These are phyloP conservation scores for Circinella umbellata DNA, from an alignment of 371 early-diverging fungal species.

Conservation along the genomic window DNA sequence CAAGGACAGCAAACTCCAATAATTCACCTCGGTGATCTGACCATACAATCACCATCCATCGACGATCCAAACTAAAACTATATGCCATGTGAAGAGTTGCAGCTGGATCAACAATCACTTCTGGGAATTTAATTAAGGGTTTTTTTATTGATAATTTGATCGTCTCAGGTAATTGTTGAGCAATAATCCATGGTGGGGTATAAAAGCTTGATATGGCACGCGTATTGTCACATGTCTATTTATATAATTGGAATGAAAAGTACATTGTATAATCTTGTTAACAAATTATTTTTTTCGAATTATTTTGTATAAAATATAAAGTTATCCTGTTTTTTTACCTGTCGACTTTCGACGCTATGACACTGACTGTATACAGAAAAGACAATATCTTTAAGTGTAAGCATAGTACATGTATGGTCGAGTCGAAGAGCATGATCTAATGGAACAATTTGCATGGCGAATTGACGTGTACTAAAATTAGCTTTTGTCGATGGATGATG, in stretches of 20 bases:
- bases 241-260: background rate
- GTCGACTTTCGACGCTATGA: constrained; percentile 13
- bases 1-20: constrained; percentile 45
- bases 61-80: constrained; percentile 60
- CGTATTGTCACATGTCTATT: background rate
- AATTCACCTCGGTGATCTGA: constrained; percentile 62
- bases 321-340: background rate
- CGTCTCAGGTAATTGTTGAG: constrained; percentile 40
- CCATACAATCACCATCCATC: constrained; percentile 64
- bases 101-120: constrained; percentile 33
- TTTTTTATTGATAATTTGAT: constrained; percentile 48
- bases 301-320: background rate
- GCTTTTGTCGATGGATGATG: constrained; percentile 29
- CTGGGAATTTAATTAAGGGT: constrained; percentile 24
- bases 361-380: constrained; percentile 68
- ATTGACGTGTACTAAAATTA: background rate
- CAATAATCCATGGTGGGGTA: constrained; percentile 58
- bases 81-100: constrained; percentile 63
- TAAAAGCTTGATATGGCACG: constrained; percentile 27
- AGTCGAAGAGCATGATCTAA: constrained; percentile 56
- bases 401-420: constrained; percentile 46
- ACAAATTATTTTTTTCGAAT: too few relatives aligned
- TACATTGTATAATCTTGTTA: background rate
- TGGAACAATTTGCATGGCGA: constrained; percentile 57
- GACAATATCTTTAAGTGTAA: constrained; percentile 64